phyloP scores from a whole-genome alignment of 768 basidiomycete species.

The Ramaria rubella region DNA sequence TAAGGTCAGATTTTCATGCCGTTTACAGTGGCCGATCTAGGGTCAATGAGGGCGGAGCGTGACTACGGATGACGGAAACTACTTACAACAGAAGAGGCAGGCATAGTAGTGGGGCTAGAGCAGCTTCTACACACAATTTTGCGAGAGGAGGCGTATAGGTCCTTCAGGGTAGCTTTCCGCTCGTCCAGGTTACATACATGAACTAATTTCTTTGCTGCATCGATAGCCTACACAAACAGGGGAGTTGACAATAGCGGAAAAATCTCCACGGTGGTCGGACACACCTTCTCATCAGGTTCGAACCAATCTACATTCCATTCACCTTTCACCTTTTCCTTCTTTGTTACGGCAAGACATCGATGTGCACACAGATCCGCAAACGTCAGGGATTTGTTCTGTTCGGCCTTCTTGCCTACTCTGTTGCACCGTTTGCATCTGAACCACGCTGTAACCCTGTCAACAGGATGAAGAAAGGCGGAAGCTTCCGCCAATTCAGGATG shows the following conservation, averaged over 20 bases:
- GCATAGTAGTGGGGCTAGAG: constrained; percentile 41
- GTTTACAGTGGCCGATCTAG: constrained; percentile 56
- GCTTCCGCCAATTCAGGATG: constrained; percentile 47
- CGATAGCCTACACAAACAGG: constrained; percentile 37
- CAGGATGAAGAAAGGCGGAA: constrained; percentile 39
- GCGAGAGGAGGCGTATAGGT: constrained; percentile 21
- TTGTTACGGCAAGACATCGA: constrained; percentile 33
- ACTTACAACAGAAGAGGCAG: constrained; percentile 38
- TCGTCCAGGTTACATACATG: constrained; percentile 25
- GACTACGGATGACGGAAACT: neutral
- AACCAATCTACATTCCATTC: constrained; percentile 49
- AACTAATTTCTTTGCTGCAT: constrained; percentile 35
- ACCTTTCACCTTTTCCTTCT: constrained; percentile 23
- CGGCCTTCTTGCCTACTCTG: constrained; percentile 28
- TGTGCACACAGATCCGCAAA: constrained; percentile 56
- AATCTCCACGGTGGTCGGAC: neutral
- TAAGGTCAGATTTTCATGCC: constrained; percentile 51
- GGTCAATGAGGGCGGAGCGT: neutral
- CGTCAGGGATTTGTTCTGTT: constrained; percentile 37
- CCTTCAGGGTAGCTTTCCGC: constrained; percentile 17
- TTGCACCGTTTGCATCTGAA: constrained; percentile 53
- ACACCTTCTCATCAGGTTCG: constrained; percentile 52
- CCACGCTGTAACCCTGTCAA: constrained; percentile 50
- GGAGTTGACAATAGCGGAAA: neutral
- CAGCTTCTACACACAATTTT: constrained; percentile 47